These are phyloP conservation scores for Scolecobasidium constrictum DNA, from an alignment of 2,329 filamentous ascomycete genomes.

Conservation along the genomic window DNA sequence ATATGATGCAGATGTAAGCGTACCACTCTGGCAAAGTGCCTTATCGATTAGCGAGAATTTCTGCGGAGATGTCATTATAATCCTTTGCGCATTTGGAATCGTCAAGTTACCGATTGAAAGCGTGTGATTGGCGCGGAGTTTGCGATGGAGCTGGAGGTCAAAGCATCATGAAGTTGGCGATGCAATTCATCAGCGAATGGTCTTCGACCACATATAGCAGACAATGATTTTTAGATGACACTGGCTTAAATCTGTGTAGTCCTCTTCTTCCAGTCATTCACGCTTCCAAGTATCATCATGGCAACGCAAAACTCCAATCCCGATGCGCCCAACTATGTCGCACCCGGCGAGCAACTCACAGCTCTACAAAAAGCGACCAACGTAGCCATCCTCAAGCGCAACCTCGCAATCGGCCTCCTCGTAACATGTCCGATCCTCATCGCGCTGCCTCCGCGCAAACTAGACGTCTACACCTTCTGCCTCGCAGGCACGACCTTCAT, in stretches of 20 bases:
- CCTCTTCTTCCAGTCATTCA: not conserved
- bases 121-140: not conserved
- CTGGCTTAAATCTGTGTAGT: not conserved
- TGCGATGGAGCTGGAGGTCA: not conserved
- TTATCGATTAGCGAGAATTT: not conserved
- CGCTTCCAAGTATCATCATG: not conserved
- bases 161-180: not conserved
- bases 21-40: not conserved
- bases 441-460: constrained; percentile 48
- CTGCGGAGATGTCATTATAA: not conserved
- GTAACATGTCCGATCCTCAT: constrained; percentile 44
- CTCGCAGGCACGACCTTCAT: constrained; percentile 38
- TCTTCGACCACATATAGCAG: not conserved
- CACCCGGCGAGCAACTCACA: not conserved
- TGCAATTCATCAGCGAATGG: not conserved
- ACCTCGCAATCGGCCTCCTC: constrained; percentile 36
- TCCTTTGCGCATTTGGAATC: not conserved
- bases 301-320: not conserved
- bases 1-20: no score
- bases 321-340: not conserved
- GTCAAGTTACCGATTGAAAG: not conserved
- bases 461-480: constrained; percentile 49
- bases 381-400: constrained; percentile 20
- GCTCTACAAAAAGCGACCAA: constrained; percentile 4
- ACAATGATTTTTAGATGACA: not conserved